phyloP scores from a whole-genome alignment of 2,329 filamentous ascomycete species.

The Alternaria sp. region DNA sequence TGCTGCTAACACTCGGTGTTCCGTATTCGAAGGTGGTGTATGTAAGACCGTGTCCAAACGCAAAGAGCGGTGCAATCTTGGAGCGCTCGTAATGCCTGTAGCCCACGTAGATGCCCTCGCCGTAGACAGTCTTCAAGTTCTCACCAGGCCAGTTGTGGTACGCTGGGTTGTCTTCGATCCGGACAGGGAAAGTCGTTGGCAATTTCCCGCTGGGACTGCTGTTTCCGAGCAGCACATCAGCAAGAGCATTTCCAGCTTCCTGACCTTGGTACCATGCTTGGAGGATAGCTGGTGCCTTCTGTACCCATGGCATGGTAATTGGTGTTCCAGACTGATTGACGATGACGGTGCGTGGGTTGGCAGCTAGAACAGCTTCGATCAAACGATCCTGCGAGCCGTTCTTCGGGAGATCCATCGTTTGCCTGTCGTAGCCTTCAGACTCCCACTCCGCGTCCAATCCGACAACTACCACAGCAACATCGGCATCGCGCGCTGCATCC shows the following conservation, averaged over 20 bases:
- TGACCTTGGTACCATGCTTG: conserved; percentile 89
- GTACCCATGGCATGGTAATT: conserved; percentile 72
- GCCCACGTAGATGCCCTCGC: conserved; percentile 75
- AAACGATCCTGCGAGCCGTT: conserved; percentile 66
- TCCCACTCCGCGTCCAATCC: conserved; percentile 82
- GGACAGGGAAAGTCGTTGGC: conserved; percentile 71
- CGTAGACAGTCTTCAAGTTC: conserved; percentile 71
- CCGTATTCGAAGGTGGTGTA: conserved; percentile 77
- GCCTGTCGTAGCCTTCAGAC: conserved; percentile 71
- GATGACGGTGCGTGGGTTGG: conserved; percentile 71
- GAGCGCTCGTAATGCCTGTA: conserved; percentile 74
- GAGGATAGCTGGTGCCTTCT: conserved; percentile 68
- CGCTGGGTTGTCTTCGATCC: conserved; percentile 68
- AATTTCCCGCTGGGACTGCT: conserved; percentile 78
- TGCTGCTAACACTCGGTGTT: conserved; percentile 59
- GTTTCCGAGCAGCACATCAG: conserved; percentile 76
- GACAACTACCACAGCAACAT: conserved; percentile 79
- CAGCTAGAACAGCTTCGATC: conserved; percentile 67
- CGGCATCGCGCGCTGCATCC: conserved; percentile 69
- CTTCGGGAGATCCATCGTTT: conserved; percentile 65
- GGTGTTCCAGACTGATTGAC: conserved; percentile 80
- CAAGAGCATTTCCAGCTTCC: conserved; percentile 81
- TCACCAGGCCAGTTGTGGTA: conserved; percentile 77
- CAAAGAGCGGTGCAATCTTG: conserved; percentile 67
- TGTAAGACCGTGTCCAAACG: conserved; percentile 79